Evolutionary conservation across 164 flowering plant genomes (phyloP), one percentile per base, ranked within the genome.

Genomic region (Litsea cubeba): DNA sequence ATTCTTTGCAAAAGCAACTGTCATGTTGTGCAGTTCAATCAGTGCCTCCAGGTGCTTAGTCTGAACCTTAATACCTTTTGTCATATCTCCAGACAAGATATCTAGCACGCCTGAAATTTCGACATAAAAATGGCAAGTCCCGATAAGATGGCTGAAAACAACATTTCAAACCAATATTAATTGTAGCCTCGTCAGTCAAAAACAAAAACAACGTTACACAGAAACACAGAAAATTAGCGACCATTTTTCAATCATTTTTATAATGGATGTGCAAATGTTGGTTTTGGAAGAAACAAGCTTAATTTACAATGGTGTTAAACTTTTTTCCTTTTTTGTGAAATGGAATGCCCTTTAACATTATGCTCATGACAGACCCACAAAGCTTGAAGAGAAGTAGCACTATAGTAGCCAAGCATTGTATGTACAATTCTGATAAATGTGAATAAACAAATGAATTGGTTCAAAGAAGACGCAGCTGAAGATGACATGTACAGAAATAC

Each of bases 21-120:
- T 92, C 86, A 88, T 86, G 73, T 86, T 93, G 81, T 96, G 98
- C 76, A 96, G 81, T 65, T 96, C 98, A 79, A 94, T 92, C 76
- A 96, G 80, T 30, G 94, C 91, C 76, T 88, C 94, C 12, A 96
- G 89, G 86, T 96, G 99, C 83, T 88, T 96, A 20, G 87, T 84
- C 81, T 93, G 97, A 73, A 96, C 81, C 83, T 88, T 92, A 76
- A 81, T 83, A 64, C 94, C 95, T 82, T 96, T 94, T 20, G 93
- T 86, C 85, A 88, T 82, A 81, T 92, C 98, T 67, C 97, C 97
- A 77, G 97, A 89, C 78, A 91, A 80, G 76, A 94, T 84, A 81
- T 96, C 99, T 75, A 96, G 74, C 76, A 92, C 75, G 73, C 99
- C 99, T 96, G 89, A 73, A 76, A 74, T 70, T 28, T 57, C 28